Evolutionary conservation across 768 basidiomycete species (phyloP), one percentile per base, ranked within the genome.

Genomic region (Sporobolomyces phaffii): DNA sequence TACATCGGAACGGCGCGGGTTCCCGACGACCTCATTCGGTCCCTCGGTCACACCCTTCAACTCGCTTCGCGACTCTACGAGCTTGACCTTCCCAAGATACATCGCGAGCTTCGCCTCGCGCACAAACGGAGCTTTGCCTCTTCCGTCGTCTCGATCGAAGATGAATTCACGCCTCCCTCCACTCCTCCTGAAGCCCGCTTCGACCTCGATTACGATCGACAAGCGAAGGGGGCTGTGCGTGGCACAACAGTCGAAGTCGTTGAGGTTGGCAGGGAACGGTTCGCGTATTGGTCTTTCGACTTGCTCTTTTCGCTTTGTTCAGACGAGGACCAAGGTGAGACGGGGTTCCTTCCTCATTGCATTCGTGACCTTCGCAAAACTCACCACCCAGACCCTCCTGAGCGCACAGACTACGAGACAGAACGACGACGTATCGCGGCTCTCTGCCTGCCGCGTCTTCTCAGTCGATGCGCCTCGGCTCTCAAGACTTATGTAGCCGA

Each of bases 211-310:
- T 73, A 68, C 43, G 72, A 69, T 53, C n/a, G 34, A 7, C 64
- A 65, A 48, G 64, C 51, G 6, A 40, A 24, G 14, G 60, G 50
- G 20, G 24, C 57, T 33, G 26, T 66, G 34, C 13, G 48, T 10
- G 73, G 72, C 0, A 72, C 69, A 14, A 72, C 69, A 6, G 64
- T 64, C 34, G 58, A 68, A 38, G 52, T 69, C 15, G 53, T 69
- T 57, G 65, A 72, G 36, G 29, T 58, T 1, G 86, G 87, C 2
- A 80, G 91, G 43, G 91, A 93, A 76, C 82, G 90, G 11, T 93
- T 93, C 75, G 86, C 89, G 10, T 92, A 90, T 78, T 93, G 91
- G 91, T 91, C 89, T 75, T 87, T 93, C 62, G 91, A 94, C 73
- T 78, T 92, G 15, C 76, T 94, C 38, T 92, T 93, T 77, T 75